Conservation (phyloP, 2,329 filamentous ascomycete species). For the Immersiporthe knoxdaviesiana region DNA sequence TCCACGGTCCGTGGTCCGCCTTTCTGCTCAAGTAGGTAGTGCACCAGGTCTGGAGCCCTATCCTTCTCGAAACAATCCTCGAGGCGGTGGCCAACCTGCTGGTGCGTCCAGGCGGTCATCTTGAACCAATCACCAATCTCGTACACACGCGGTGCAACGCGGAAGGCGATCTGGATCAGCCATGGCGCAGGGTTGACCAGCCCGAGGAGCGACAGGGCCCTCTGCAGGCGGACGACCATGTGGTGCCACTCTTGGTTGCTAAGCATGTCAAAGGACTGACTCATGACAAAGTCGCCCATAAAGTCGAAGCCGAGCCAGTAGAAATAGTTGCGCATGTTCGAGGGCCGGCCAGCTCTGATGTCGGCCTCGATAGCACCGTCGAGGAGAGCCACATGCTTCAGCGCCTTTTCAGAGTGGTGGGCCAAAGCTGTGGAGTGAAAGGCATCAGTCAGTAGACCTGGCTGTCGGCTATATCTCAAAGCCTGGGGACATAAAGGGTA, state of each 20-base stretch:
- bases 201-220: slow-evolving; percentile 36
- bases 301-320: slow-evolving; percentile 40
- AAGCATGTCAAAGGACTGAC: slow-evolving; percentile 42
- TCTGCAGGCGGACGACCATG: slow-evolving; percentile 35
- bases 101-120: slow-evolving; percentile 32
- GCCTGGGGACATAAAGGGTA: not conserved
- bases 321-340: slow-evolving; percentile 32
- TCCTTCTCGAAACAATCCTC: not conserved
- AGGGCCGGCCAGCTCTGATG: slow-evolving; percentile 24
- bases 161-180: slow-evolving; percentile 34
- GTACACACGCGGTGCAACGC: slow-evolving; percentile 28
- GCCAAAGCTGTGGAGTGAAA: not conserved
- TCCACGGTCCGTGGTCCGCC: not conserved
- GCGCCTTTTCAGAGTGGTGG: not conserved
- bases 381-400: slow-evolving; percentile 25
- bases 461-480: not conserved
- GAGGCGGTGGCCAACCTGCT: slow-evolving; percentile 25
- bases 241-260: slow-evolving; percentile 35
- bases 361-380: slow-evolving; percentile 31
- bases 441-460: not conserved
- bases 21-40: slow-evolving; percentile 13
- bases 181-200: slow-evolving; percentile 37
- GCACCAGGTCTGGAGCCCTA: slow-evolving; percentile 3
- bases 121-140: slow-evolving; percentile 34
- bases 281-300: slow-evolving; percentile 44